Percentiles rank a stretch among this genome's conserved stretches.
Conservation (phyloP, 345 rosid species). For the Camelina sativa region DNA sequence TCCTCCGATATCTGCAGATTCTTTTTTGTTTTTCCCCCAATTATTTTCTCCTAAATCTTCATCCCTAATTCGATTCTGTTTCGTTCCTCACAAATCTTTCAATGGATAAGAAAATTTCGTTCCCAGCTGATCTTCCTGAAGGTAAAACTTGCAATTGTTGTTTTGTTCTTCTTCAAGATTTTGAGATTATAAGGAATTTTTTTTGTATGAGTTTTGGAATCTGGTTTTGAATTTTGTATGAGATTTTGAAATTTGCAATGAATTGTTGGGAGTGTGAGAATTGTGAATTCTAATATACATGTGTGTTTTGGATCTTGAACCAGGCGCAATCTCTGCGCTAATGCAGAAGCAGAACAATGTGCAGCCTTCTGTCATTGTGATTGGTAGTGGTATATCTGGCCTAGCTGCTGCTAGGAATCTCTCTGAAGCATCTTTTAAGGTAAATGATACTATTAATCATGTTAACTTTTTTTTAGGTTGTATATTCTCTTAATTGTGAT, state of each 20-base stretch:
- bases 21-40: constrained; percentile 24
- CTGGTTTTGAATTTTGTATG: background rate
- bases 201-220: background rate
- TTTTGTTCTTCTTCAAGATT: background rate
- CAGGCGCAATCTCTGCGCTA: constrained; percentile 51
- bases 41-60: constrained; percentile 57
- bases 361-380: constrained; percentile 70
- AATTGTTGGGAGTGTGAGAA: background rate
- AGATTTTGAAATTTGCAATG: background rate
- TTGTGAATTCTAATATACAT: constrained; percentile 4
- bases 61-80: constrained; percentile 41
- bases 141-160: constrained; percentile 25
- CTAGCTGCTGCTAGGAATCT: constrained; percentile 85
- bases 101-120: constrained; percentile 52
- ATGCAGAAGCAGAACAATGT: constrained; percentile 54
- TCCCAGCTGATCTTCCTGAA: constrained; percentile 38
- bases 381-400: constrained; percentile 91
- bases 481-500: background rate
- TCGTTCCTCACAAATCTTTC: constrained; percentile 2
- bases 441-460: constrained; percentile 18
- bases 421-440: constrained; percentile 71
- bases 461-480: background rate
- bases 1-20: constrained; percentile 65
- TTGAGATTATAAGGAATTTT: background rate
- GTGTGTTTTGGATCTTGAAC: background rate